Conservation (phyloP, 2,329 filamentous ascomycete species). For the Berkeleyomyces basicola region DNA sequence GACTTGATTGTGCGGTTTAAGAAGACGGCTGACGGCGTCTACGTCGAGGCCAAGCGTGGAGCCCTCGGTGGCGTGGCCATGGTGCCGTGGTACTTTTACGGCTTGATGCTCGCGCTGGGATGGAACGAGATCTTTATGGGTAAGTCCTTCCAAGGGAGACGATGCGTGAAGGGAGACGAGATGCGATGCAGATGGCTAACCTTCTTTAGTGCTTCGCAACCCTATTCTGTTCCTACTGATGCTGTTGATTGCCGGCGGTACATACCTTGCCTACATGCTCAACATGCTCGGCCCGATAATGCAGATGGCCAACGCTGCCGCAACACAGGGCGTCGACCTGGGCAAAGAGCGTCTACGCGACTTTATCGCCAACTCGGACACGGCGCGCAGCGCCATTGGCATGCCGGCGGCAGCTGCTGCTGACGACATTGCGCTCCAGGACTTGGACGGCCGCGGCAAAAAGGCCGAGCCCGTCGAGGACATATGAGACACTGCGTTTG, state of each 20-base stretch:
- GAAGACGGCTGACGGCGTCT: slow-evolving; percentile 94
- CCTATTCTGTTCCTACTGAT: slow-evolving; percentile 84
- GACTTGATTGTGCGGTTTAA: slow-evolving; percentile 92
- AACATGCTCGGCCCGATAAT: slow-evolving; percentile 94
- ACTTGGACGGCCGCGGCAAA: slow-evolving; percentile 42
- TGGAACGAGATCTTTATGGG: slow-evolving; percentile 97
- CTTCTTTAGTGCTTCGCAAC: slow-evolving; percentile 63
- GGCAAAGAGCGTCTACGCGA: slow-evolving; percentile 82
- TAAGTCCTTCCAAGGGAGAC: slow-evolving; percentile 29
- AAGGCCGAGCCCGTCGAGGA: slow-evolving; percentile 39
- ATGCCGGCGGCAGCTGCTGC: slow-evolving; percentile 36
- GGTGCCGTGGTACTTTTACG: slow-evolving; percentile 90
- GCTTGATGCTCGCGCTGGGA: slow-evolving; percentile 71
- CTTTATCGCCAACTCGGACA: slow-evolving; percentile 76
- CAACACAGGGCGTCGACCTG: slow-evolving; percentile 71
- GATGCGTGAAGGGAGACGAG: neutral
- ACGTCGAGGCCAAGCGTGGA: slow-evolving; percentile 92
- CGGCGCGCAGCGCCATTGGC: slow-evolving; percentile 64
- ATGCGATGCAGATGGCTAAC: neutral
- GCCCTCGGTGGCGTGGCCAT: slow-evolving; percentile 91
- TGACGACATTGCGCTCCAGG: slow-evolving; percentile 37
- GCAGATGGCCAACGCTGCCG: slow-evolving; percentile 85
- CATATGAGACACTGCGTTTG: slow-evolving; percentile 23
- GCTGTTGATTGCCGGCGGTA: slow-evolving; percentile 55
- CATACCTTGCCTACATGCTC: slow-evolving; percentile 81